phyloP scores from a whole-genome alignment of 1,139 yeast genomes.

The Sugiyamaella grinbergsii region DNA sequence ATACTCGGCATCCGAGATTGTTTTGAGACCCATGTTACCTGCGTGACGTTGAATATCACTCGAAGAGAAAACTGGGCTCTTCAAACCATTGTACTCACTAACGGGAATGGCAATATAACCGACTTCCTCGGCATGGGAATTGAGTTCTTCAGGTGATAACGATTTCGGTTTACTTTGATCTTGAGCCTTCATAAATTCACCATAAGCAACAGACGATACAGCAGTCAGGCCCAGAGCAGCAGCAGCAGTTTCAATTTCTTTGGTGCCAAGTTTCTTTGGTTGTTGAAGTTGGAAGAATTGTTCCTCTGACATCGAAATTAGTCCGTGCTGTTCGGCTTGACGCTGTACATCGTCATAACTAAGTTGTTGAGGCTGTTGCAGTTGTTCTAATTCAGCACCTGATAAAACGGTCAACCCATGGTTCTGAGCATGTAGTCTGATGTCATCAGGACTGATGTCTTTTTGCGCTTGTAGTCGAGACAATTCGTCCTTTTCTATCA shows the following conservation, averaged over 20 bases:
- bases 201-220: slow-evolving; percentile 30
- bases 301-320: slow-evolving; percentile 29
- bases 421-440: slow-evolving; percentile 31
- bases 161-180: slow-evolving; percentile 11
- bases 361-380: slow-evolving; percentile 27
- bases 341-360: slow-evolving; percentile 30
- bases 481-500: slow-evolving; percentile 33
- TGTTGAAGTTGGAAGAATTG: slow-evolving; percentile 25
- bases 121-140: slow-evolving; percentile 25
- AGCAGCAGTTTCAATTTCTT: slow-evolving; percentile 28
- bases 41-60: slow-evolving; percentile 27
- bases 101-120: slow-evolving; percentile 32
- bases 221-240: slow-evolving; percentile 24
- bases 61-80: slow-evolving; percentile 3
- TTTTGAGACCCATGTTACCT: slow-evolving; percentile 42
- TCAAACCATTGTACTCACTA: slow-evolving; percentile 9
- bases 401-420: slow-evolving; percentile 39
- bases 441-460: slow-evolving; percentile 22
- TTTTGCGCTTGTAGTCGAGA: slow-evolving; percentile 28
- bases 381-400: slow-evolving; percentile 15
- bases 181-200: slow-evolving; percentile 28
- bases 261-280: slow-evolving; percentile 25
- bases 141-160: slow-evolving; percentile 24
- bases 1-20: slow-evolving; percentile 16
- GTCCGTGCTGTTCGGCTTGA: slow-evolving; percentile 9